Conservation (phyloP, 352 stramenopile species). For the Hyaloperonospora arabidopsidis region DNA sequence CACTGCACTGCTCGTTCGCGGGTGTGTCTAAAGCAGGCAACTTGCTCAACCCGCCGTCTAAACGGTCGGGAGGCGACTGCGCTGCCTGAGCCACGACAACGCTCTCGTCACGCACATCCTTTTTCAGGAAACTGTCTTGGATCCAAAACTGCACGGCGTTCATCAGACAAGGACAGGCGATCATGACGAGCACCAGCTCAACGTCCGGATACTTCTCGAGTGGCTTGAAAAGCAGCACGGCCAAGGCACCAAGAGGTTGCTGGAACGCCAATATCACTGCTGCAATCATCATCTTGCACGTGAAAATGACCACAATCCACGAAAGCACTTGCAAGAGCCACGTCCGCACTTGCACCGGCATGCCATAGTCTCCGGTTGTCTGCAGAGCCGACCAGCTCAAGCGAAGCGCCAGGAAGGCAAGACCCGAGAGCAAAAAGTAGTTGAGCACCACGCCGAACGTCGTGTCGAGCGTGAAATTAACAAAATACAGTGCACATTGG, state of each 20-base stretch:
- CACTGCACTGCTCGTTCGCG: slow-evolving; percentile 28
- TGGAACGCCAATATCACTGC: slow-evolving; percentile 64
- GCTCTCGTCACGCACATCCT: slow-evolving; percentile 60
- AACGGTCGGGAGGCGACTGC: slow-evolving; percentile 21
- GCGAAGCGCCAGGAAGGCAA: slow-evolving; percentile 44
- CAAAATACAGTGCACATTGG: slow-evolving; percentile 85
- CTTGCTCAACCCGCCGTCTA: slow-evolving; percentile 21
- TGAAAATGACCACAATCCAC: slow-evolving; percentile 78
- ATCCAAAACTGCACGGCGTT: slow-evolving; percentile 87
- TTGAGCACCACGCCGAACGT: slow-evolving; percentile 81
- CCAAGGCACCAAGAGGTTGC: slow-evolving; percentile 49
- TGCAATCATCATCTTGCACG: slow-evolving; percentile 73
- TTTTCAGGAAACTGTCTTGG: slow-evolving; percentile 87
- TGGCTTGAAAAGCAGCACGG: slow-evolving; percentile 61
- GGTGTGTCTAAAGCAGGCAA: slow-evolving; percentile 24
- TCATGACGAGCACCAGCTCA: slow-evolving; percentile 82
- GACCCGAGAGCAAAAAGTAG: slow-evolving; percentile 59
- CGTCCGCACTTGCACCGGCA: slow-evolving; percentile 46
- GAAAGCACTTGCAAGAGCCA: slow-evolving; percentile 73
- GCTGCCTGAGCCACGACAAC: slow-evolving; percentile 36
- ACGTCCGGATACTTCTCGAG: slow-evolving; percentile 55
- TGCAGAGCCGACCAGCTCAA: slow-evolving; percentile 53
- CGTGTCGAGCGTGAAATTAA: slow-evolving; percentile 85
- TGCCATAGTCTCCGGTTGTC: slow-evolving; percentile 75
- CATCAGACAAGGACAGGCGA: slow-evolving; percentile 82